Percentiles rank a stretch among this genome's conserved stretches.
phyloP scores from a whole-genome alignment of 164 flowering plant species.

The Chimonanthus praecox region DNA sequence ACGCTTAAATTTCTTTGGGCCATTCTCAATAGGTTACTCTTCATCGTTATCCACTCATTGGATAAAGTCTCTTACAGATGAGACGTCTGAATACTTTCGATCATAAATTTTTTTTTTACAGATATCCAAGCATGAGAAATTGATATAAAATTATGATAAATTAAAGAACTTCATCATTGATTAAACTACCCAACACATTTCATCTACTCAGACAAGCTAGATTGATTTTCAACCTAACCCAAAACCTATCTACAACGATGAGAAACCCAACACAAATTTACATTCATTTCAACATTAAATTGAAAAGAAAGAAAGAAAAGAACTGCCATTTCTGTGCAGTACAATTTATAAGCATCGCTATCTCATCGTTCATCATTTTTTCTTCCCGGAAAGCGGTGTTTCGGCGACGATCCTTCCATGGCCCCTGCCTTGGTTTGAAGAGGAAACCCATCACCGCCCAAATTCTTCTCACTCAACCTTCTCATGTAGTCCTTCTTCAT shows the following conservation, averaged over 20 bases:
- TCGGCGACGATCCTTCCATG: neutral
- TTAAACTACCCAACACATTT: too few species aligned
- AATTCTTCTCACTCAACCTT: conserved; percentile 3
- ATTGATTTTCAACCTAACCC: conserved; percentile 4
- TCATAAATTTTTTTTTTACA: too few species aligned
- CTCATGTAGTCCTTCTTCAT: neutral
- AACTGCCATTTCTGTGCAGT: neutral
- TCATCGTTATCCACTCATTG: too few species aligned
- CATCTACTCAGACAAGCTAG: neutral
- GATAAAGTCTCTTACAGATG: too few species aligned
- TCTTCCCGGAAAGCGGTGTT: neutral
- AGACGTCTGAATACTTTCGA: neutral
- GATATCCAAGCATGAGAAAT: neutral
- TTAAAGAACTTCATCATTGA: too few species aligned
- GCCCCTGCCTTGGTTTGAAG: neutral
- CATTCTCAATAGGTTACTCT: too few species aligned
- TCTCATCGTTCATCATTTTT: neutral
- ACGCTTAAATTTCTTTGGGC: too few species aligned
- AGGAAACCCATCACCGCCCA: neutral
- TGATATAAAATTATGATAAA: too few species aligned
- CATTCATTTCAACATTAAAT: neutral
- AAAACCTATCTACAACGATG: neutral
- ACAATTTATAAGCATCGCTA: neutral
- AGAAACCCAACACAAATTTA: neutral
- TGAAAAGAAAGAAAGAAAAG: neutral